Evolutionary conservation across 2,329 filamentous ascomycete species (phyloP).

Genomic region (Sporothrix humicola): DNA sequence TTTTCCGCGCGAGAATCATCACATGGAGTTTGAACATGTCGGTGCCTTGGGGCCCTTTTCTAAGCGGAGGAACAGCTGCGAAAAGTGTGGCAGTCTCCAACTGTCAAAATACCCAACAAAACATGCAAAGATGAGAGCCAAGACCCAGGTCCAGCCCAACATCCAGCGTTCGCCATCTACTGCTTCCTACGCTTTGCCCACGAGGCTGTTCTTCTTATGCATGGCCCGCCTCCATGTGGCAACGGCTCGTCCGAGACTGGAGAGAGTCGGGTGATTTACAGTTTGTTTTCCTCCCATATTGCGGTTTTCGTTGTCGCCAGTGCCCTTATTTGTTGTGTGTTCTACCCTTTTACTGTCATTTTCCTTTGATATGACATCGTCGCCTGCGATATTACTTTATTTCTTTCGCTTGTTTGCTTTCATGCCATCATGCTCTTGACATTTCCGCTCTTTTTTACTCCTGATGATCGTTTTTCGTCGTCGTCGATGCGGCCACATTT

Average conservation of each 20-base stretch:
- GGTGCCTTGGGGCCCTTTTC: not conserved
- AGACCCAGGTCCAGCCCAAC: not conserved
- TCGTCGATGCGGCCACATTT: conserved; percentile 1
- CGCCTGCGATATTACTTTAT: conserved; percentile 23
- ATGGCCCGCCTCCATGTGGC: conserved; percentile 32
- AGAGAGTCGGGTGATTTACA: not conserved
- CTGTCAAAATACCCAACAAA: not conserved
- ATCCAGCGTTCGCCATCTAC: not conserved
- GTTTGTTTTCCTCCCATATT: conserved; percentile 9
- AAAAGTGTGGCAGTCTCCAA: not conserved
- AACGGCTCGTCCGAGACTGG: conserved; percentile 23
- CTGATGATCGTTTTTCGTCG: not conserved
- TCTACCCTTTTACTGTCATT: not conserved
- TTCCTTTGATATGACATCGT: not conserved
- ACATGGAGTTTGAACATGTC: not conserved
- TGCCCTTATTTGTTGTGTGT: not conserved
- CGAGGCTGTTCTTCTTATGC: conserved; percentile 7
- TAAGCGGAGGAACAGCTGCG: not conserved
- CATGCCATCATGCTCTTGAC: conserved; percentile 24
- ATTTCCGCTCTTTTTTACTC: not conserved
- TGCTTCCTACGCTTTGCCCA: not conserved
- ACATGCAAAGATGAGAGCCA: not conserved
- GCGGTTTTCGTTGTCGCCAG: not conserved
- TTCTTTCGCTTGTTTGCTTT: conserved; percentile 10
- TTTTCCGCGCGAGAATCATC: not conserved